These are phyloP conservation scores for Penicillium fimorum DNA, from an alignment of 495 filamentous ascomycete species.

Conservation along the genomic window DNA sequence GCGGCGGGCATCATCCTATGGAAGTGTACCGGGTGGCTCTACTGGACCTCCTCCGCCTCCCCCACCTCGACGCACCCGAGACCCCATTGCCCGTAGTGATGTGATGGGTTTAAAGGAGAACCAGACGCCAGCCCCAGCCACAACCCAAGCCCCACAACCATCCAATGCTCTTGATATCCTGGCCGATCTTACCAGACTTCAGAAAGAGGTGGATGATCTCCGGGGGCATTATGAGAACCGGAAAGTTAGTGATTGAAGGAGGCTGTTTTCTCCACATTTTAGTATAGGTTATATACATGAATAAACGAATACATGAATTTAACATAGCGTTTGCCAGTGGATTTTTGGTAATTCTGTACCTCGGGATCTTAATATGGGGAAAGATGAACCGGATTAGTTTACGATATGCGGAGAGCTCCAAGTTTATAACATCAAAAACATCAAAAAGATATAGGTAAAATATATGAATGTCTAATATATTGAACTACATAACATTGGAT, in stretches of 20 bases:
- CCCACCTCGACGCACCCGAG: constrained; percentile 57
- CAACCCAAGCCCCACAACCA: constrained; percentile 23
- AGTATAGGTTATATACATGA: constrained; percentile 17
- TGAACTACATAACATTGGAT: background rate
- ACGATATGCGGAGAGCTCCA: background rate
- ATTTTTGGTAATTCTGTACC: background rate
- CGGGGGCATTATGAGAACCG: constrained; percentile 54
- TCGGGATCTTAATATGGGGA: background rate
- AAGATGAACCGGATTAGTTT: background rate
- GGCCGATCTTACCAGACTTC: constrained; percentile 64
- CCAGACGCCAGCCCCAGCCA: constrained; percentile 17
- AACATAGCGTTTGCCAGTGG: background rate
- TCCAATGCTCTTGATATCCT: constrained; percentile 56
- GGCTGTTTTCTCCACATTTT: constrained; percentile 16
- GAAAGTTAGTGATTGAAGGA: constrained; percentile 21
- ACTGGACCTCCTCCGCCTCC: constrained; percentile 54
- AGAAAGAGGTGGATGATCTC: constrained; percentile 70
- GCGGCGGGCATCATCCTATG: constrained; percentile 26
- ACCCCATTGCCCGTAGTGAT: constrained; percentile 52
- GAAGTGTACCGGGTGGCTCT: constrained; percentile 28
- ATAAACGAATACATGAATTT: constrained; percentile 27
- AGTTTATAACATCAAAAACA: background rate
- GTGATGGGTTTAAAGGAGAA: constrained; percentile 23
- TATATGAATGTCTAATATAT: background rate
- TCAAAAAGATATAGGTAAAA: background rate